These are phyloP conservation scores for Asterella californica DNA, from an alignment of 225 moss, liverwort and hornwort species.

Conservation along the genomic window DNA sequence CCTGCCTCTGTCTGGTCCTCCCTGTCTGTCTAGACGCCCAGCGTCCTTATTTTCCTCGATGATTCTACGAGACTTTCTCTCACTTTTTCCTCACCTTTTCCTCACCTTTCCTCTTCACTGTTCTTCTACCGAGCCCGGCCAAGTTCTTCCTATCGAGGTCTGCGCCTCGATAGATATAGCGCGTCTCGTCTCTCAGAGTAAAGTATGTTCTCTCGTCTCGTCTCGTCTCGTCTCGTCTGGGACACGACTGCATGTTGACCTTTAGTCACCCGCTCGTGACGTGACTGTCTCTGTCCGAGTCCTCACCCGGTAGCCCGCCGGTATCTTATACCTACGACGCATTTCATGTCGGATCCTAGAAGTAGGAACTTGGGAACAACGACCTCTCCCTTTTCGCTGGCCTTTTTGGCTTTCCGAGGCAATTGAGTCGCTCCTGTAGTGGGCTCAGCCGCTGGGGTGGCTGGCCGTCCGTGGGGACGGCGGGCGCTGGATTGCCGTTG, in stretches of 20 bases:
- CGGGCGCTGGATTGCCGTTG: neutral
- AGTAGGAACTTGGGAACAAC: neutral
- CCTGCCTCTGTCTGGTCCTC: neutral
- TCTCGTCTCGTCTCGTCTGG: neutral
- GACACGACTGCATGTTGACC: conserved; percentile 7
- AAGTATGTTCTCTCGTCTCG: neutral
- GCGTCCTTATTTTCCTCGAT: conserved; percentile 9
- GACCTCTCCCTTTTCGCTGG: neutral
- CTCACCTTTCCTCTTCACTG: neutral
- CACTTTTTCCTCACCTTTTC: too few species aligned
- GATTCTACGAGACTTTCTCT: conserved; percentile 4
- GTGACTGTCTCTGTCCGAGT: neutral
- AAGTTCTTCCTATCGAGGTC: neutral
- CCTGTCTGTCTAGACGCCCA: neutral
- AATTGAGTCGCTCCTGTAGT: neutral
- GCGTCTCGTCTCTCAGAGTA: neutral
- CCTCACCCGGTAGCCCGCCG: neutral
- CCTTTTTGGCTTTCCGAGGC: neutral
- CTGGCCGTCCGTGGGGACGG: neutral
- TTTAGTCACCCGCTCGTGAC: conserved; percentile 13
- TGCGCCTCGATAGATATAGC: neutral
- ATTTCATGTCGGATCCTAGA: neutral
- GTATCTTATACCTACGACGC: neutral
- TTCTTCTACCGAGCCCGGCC: neutral
- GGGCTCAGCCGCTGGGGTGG: neutral